phyloP scores from a whole-genome alignment of 2,329 filamentous ascomycete species.

The Parascedosporium putredinis region DNA sequence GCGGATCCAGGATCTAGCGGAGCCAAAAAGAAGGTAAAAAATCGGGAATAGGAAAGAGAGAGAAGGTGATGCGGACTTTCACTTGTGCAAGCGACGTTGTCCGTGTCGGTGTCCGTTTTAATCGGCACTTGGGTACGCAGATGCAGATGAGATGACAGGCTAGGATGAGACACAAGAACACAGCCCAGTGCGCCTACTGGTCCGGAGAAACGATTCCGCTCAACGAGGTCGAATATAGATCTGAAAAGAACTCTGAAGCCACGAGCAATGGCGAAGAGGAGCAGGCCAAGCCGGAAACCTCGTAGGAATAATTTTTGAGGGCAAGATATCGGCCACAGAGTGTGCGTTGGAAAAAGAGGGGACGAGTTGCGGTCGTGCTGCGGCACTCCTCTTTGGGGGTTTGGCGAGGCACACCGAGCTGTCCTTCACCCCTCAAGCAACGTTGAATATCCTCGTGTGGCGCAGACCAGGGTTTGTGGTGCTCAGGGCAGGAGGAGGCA shows the following conservation, averaged over 20 bases:
- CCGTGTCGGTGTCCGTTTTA: constrained; percentile 3
- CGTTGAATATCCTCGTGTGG: constrained; percentile 4
- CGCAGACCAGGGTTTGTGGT: constrained; percentile 6
- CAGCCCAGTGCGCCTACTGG: background rate
- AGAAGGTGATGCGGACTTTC: background rate
- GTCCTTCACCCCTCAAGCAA: background rate
- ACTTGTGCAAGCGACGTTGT: no score
- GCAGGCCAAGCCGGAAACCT: background rate
- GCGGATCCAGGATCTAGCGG: background rate
- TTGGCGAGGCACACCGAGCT: background rate
- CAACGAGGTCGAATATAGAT: background rate
- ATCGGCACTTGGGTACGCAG: constrained; percentile 4
- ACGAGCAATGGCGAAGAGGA: background rate
- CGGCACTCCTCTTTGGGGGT: background rate
- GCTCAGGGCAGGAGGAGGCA: background rate
- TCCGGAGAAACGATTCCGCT: background rate
- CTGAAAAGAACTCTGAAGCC: background rate
- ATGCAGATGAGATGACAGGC: background rate
- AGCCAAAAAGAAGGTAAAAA: no score
- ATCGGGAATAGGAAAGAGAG: no score
- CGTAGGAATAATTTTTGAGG: constrained; percentile 1
- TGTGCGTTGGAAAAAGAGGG: constrained; percentile 2
- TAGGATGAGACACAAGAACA: background rate
- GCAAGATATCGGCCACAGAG: background rate
- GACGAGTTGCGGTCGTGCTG: constrained; percentile 3